Base-by-base conservation (phyloP, 805 yeast genomes). In the Metschnikowia noctiluminum region DNA sequence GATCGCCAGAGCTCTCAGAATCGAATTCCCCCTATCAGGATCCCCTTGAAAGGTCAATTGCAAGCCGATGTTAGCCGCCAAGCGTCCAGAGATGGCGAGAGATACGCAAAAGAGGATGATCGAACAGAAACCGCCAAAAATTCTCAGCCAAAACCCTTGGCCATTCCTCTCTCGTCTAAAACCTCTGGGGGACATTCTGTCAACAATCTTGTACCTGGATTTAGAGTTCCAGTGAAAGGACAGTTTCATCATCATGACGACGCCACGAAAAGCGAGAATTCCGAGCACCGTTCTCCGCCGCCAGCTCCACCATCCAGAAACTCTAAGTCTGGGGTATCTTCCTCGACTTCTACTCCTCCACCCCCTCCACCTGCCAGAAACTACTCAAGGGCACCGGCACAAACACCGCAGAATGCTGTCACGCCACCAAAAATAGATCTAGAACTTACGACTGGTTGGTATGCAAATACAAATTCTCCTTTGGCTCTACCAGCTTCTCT, bases 361-460 rank as follows among this genome's bases (percentile, higher is more conserved):
- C 69, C 73, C 4, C 62, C 69, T 4, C 72, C 75, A 0, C 75
- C 75, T 6, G 55, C 62, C 2, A 54, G 65, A 39, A 53, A 50
- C 39, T 58, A 58, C 42, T 21, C 42, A 15, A 37, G 60, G 21
- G 50, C 52, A 3, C 46, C 72, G 6, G 58, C 56, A 2, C 59
- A 58, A 7, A 7, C 38, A 7, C 56, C 54, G 10, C 32, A 48
- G 6, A 34, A 35, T 14, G 44, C 51, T 7, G 15, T 52, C 1
- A 58, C 43, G 0, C 69, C 66, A 1, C 78, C 80, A 0, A 58
- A 60, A 0, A 39, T 77, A 2, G 73, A 80, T 53, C 54, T 79
- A 32, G 76, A 79, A 40, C 60, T 79, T 3, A 45, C 59, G 0
- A 57, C 73, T 0, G 75, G 76, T 1, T 80, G 84, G 84, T 80